Conservation (phyloP, 805 yeast genomes). For the Metschnikowia vanudenii region DNA sequence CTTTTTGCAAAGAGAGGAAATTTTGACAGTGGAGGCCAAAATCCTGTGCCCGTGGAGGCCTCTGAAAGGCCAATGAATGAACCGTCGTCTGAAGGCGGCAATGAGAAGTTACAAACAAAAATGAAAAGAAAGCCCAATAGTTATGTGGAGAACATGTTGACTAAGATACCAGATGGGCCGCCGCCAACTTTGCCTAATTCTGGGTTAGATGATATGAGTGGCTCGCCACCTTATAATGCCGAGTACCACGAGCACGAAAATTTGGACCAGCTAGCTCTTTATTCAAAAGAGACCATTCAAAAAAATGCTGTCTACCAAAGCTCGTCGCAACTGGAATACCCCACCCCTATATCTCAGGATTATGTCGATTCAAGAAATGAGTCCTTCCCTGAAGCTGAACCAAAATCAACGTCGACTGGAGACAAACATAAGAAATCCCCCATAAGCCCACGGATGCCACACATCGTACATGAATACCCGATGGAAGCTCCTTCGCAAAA, state of each 20-base stretch:
- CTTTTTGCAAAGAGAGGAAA: too few relatives aligned
- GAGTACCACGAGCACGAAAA: background rate
- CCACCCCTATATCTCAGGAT: background rate
- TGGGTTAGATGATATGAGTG: background rate
- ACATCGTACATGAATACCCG: background rate
- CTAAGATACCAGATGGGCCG: slow-evolving; percentile 18
- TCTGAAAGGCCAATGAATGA: background rate
- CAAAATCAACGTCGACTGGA: background rate
- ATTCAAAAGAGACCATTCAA: background rate
- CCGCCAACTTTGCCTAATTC: slow-evolving; percentile 16
- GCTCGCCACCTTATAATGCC: background rate
- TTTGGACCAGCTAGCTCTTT: background rate
- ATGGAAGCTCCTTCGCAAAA: background rate
- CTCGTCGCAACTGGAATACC: background rate
- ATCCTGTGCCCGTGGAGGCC: too few relatives aligned
- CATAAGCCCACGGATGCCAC: background rate
- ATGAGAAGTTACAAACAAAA: slow-evolving; percentile 14
- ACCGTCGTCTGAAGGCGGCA: background rate
- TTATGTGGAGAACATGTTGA: slow-evolving; percentile 10
- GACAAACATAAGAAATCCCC: background rate
- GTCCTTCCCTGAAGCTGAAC: background rate
- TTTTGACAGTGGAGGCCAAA: too few relatives aligned
- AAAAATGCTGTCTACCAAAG: too few relatives aligned
- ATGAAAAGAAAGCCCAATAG: slow-evolving; percentile 15
- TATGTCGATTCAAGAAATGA: background rate